Evolutionary conservation across 768 basidiomycete genomes (phyloP).

Genomic region (Hericium coralloides): DNA sequence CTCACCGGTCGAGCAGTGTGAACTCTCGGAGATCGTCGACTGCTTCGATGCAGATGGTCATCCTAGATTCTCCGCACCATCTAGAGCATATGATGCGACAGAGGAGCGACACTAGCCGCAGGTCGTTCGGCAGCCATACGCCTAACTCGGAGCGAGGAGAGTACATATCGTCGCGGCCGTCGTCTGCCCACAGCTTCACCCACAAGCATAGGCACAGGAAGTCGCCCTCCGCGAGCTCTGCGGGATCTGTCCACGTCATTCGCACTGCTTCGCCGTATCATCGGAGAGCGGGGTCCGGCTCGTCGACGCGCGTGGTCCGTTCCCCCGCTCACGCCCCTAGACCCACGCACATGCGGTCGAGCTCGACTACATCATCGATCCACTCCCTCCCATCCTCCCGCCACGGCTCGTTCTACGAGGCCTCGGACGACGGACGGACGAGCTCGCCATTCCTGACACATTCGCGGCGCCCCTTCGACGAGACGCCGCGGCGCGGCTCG

Average conservation of each 20-base stretch:
- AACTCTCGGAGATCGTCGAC: conserved; percentile 72
- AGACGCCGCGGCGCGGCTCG: conserved; percentile 30
- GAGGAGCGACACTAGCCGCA: conserved; percentile 46
- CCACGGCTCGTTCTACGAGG: conserved; percentile 70
- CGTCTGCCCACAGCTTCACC: conserved; percentile 75
- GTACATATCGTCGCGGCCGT: conserved; percentile 61
- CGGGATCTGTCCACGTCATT: conserved; percentile 44
- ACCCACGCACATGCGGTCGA: conserved; percentile 59
- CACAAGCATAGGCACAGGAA: conserved; percentile 57
- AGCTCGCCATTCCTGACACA: conserved; percentile 53
- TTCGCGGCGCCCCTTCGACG: conserved; percentile 41
- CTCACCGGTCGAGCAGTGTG: conserved; percentile 84
- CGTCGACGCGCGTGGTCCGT: conserved; percentile 73
- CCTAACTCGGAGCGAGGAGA: conserved; percentile 84
- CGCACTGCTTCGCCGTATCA: conserved; percentile 81
- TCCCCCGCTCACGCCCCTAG: conserved; percentile 34
- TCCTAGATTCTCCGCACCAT: conserved; percentile 48
- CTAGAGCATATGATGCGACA: conserved; percentile 26
- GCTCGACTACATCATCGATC: conserved; percentile 69
- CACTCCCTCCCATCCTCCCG: conserved; percentile 72
- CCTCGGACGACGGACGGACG: conserved; percentile 55
- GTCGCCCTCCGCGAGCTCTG: conserved; percentile 71
- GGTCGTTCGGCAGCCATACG: conserved; percentile 72
- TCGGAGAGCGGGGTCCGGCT: conserved; percentile 69
- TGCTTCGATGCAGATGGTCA: conserved; percentile 34